A percentile compares a stretch with the other conserved stretches of the same genome.
phyloP scores from a whole-genome alignment of 2,329 filamentous ascomycete genomes.

The Hypoxylon sp. region DNA sequence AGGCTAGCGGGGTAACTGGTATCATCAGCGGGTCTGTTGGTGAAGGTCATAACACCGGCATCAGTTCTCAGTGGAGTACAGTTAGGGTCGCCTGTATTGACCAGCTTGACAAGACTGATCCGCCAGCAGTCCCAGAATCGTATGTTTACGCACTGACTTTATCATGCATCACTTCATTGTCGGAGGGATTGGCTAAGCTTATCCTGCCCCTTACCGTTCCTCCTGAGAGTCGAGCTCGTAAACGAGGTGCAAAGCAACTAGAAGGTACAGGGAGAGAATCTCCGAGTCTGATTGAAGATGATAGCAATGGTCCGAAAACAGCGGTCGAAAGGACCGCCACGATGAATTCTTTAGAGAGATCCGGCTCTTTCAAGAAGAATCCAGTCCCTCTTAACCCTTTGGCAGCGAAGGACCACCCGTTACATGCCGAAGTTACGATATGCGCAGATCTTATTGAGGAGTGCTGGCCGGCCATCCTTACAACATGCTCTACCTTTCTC shows the following conservation, averaged over 20 bases:
- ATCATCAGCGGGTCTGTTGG: slow-evolving; percentile 80
- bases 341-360: slow-evolving; percentile 59
- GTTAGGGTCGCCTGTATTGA: slow-evolving; percentile 90
- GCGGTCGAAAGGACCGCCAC: slow-evolving; percentile 42
- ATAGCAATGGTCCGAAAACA: slow-evolving; percentile 43
- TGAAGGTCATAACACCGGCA: slow-evolving; percentile 75
- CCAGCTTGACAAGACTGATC: slow-evolving; percentile 89
- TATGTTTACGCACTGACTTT: slow-evolving; percentile 92
- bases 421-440: slow-evolving; percentile 74
- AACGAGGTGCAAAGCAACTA: slow-evolving; percentile 54
- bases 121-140: slow-evolving; percentile 85
- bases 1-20: slow-evolving; percentile 86
- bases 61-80: slow-evolving; percentile 91
- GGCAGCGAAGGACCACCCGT: slow-evolving; percentile 74
- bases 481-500: slow-evolving; percentile 93
- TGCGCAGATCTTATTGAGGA: slow-evolving; percentile 86
- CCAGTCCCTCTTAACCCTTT: slow-evolving; percentile 87
- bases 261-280: slow-evolving; percentile 57
- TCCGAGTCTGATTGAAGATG: slow-evolving; percentile 50
- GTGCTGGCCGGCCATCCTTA: slow-evolving; percentile 95
- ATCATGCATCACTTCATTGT: slow-evolving; percentile 87
- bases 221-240: slow-evolving; percentile 67
- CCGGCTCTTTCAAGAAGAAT: slow-evolving; percentile 75
- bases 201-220: slow-evolving; percentile 90
- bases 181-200: slow-evolving; percentile 92